Evolutionary conservation across 805 yeast genomes (phyloP).

Genomic region (Cyberlindnera maclurae): DNA sequence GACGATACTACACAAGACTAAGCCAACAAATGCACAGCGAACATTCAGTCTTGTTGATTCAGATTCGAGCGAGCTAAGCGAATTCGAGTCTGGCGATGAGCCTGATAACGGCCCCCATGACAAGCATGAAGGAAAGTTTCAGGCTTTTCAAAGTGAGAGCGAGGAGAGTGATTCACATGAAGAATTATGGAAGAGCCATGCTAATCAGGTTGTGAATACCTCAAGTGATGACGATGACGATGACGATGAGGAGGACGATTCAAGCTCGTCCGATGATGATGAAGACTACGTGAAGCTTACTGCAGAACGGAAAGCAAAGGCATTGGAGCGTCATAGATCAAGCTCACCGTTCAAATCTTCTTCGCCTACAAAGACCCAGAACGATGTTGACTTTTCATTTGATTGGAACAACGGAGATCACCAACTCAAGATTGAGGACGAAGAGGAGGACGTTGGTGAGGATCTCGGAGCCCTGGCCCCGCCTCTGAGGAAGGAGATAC

Average conservation of each 20-base stretch:
- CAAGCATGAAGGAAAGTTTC: conserved; percentile 15
- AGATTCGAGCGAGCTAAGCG: conserved; percentile 34
- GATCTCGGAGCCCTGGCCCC: conserved; percentile 28
- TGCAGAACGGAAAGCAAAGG: conserved; percentile 54
- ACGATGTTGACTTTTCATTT: conserved; percentile 35
- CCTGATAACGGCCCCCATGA: conserved; percentile 16
- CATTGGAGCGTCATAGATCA: conserved; percentile 40
- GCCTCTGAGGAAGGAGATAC: conserved; percentile 13
- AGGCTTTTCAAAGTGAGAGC: conserved; percentile 29
- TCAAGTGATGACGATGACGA: conserved; percentile 29
- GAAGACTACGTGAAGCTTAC: conserved; percentile 69
- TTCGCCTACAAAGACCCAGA: conserved; percentile 11
- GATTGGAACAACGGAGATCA: conserved; percentile 37
- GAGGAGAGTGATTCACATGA: conserved; percentile 23
- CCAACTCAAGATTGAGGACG: conserved; percentile 20
- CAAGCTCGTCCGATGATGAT: conserved; percentile 53
- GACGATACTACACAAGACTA: conserved; percentile 19
- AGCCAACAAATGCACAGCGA: conserved; percentile 24
- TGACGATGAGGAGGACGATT: conserved; percentile 33
- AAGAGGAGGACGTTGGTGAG: conserved; percentile 60
- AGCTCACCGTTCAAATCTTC: conserved; percentile 25
- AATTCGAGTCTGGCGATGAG: conserved; percentile 26
- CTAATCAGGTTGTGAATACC: conserved; percentile 24
- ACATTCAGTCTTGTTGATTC: conserved; percentile 38
- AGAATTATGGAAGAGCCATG: conserved; percentile 22